phyloP scores from a whole-genome alignment of 2,329 filamentous ascomycete species.

The Cryphonectria naterciae region DNA sequence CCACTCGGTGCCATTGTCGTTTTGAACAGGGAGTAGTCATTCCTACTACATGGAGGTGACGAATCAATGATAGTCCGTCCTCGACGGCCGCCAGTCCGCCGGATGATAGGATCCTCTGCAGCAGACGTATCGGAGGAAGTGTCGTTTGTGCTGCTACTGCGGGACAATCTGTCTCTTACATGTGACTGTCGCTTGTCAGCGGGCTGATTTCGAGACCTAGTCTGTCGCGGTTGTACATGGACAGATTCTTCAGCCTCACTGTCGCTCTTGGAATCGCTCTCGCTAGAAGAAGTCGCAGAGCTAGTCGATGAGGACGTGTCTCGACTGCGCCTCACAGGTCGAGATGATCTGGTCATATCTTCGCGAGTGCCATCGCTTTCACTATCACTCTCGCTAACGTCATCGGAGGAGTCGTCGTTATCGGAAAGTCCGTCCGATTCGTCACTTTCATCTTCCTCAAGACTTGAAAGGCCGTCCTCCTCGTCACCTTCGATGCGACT shows the following conservation, averaged over 20 bases:
- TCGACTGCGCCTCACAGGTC: slow-evolving; percentile 19
- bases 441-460: slow-evolving; percentile 26
- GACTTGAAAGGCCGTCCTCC: slow-evolving; percentile 3
- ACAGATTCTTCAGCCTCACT: neutral
- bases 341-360: slow-evolving; percentile 19
- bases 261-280: neutral
- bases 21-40: slow-evolving; percentile 29
- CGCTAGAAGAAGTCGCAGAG: slow-evolving; percentile 1
- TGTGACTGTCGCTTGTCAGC: neutral
- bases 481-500: slow-evolving; percentile 25
- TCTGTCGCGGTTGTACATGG: neutral
- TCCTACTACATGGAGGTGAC: slow-evolving; percentile 9
- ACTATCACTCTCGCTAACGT: slow-evolving; percentile 21
- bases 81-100: neutral
- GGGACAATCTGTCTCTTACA: neutral
- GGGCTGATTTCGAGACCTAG: neutral
- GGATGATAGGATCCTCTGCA: neutral
- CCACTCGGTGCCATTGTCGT: slow-evolving; percentile 25
- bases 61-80: slow-evolving; percentile 6
- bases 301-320: slow-evolving; percentile 18
- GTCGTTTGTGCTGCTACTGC: slow-evolving; percentile 15
- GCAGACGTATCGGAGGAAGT: slow-evolving; percentile 5
- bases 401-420: slow-evolving; percentile 15
- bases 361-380: slow-evolving; percentile 36
- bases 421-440: slow-evolving; percentile 26